phyloP scores from a whole-genome alignment of 495 filamentous ascomycete species.

The Talaromyces wortmannii region DNA sequence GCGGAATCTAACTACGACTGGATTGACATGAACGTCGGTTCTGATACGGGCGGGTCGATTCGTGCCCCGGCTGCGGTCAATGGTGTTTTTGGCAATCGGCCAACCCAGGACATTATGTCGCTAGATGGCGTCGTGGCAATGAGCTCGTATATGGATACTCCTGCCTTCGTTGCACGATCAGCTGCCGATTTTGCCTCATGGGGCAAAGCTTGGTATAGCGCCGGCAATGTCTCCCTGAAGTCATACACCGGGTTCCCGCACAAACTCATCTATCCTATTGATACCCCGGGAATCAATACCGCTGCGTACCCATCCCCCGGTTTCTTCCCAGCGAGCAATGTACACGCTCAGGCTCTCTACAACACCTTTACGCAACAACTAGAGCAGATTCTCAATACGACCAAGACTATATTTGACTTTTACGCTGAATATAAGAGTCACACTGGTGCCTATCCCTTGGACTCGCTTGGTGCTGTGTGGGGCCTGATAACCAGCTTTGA shows the following conservation, averaged over 20 bases:
- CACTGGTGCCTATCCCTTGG: constrained; percentile 1
- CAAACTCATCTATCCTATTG: neutral
- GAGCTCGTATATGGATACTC: constrained; percentile 38
- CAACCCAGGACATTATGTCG: constrained; percentile 37
- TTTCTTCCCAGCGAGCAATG: constrained; percentile 1
- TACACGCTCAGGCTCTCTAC: neutral
- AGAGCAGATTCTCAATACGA: neutral
- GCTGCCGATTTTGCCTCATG: neutral
- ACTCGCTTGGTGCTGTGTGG: constrained; percentile 2
- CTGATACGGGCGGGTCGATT: constrained; percentile 42
- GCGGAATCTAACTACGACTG: constrained; percentile 45
- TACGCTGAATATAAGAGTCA: neutral
- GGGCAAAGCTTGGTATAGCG: constrained; percentile 7
- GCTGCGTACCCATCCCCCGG: neutral
- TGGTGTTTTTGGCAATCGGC: constrained; percentile 44
- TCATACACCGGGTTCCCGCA: constrained; percentile 3
- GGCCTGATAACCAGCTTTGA: neutral
- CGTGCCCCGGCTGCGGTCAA: constrained; percentile 37
- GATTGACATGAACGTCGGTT: constrained; percentile 48
- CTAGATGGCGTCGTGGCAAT: constrained; percentile 38
- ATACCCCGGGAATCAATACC: neutral
- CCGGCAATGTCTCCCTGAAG: neutral
- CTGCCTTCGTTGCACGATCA: constrained; percentile 22
- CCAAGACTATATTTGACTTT: neutral
- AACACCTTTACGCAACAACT: neutral